Conservation (phyloP, 108 stramenopile species). For the Pseudonitzschia delicatissima region DNA sequence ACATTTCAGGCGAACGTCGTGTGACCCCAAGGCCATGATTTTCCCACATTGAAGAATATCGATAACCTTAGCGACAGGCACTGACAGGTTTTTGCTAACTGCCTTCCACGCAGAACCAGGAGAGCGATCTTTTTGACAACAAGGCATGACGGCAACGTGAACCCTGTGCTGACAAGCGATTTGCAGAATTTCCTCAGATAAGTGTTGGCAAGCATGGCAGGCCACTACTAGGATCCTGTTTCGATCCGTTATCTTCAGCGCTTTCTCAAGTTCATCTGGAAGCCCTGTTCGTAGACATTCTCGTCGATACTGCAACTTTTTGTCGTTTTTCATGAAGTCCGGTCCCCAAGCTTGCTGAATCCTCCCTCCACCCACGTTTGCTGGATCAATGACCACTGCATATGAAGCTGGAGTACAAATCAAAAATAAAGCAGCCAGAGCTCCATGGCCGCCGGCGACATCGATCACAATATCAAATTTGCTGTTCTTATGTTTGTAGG, state of each 20-base stretch:
- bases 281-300: slow-evolving; percentile 76
- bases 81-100: slow-evolving; percentile 34
- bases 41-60: slow-evolving; percentile 69
- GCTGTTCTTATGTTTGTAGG: slow-evolving; percentile 15
- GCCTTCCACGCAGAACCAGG: slow-evolving; percentile 38
- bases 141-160: slow-evolving; percentile 69
- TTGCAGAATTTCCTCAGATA: slow-evolving; percentile 64
- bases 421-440: slow-evolving; percentile 72
- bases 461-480: slow-evolving; percentile 60
- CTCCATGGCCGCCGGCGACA: slow-evolving; percentile 81
- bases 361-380: slow-evolving; percentile 44
- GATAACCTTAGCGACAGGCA: slow-evolving; percentile 51
- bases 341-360: slow-evolving; percentile 51
- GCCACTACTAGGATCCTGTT: slow-evolving; percentile 61
- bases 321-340: slow-evolving; percentile 22
- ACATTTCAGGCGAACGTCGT: slow-evolving; percentile 66
- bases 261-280: slow-evolving; percentile 46
- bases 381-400: slow-evolving; percentile 63
- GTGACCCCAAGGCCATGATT: slow-evolving; percentile 46
- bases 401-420: slow-evolving; percentile 41
- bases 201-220: slow-evolving; percentile 83
- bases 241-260: slow-evolving; percentile 22
- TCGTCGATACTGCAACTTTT: slow-evolving; percentile 56
- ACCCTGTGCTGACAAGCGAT: slow-evolving; percentile 66
- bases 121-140: slow-evolving; percentile 75